Conservation (phyloP, 495 filamentous ascomycete genomes). For the Cladorrhinum samala region DNA sequence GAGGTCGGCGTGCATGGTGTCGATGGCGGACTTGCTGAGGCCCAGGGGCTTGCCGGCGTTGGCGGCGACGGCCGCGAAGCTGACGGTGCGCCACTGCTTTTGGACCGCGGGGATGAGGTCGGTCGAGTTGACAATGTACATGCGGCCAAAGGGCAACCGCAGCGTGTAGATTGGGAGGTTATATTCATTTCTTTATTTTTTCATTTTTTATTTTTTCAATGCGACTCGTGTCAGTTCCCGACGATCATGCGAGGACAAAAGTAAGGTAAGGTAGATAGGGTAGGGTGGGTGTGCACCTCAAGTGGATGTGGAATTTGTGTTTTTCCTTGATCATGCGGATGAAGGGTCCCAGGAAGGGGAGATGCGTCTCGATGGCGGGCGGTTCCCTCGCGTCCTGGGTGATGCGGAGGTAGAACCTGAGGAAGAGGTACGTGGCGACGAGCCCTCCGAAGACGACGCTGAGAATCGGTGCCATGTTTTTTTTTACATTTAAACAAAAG, state of each 20-base stretch:
- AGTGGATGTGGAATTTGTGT: constrained; percentile 13
- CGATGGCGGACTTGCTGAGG: constrained; percentile 13
- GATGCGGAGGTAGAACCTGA: constrained; percentile 13
- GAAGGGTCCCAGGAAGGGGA: constrained; percentile 24
- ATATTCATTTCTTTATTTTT: constrained; percentile 13
- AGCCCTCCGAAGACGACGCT: constrained; percentile 12
- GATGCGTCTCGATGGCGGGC: constrained; percentile 10
- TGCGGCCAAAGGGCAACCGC: constrained; percentile 16
- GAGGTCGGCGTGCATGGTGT: constrained; percentile 12
- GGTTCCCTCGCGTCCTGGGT: constrained; percentile 24
- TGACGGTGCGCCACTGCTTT: constrained; percentile 15
- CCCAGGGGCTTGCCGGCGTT: constrained; percentile 5
- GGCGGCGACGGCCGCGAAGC: constrained; percentile 10
- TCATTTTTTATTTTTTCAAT: too few species aligned
- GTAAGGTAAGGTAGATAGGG: too few species aligned
- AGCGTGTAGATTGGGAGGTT: constrained; percentile 27
- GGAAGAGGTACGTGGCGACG: constrained; percentile 20
- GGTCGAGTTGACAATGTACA: constrained; percentile 23
- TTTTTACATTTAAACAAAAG: too few species aligned
- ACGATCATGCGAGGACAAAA: not conserved
- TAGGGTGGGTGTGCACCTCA: too few species aligned
- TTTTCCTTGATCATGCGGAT: constrained; percentile 21
- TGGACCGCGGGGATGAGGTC: constrained; percentile 16
- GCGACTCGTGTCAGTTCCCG: not conserved
- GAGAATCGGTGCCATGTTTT: constrained; percentile 5